Percentiles rank a stretch among this genome's conserved stretches.
phyloP scores from a whole-genome alignment of 345 rosid genomes.

The Citrus reticulata region DNA sequence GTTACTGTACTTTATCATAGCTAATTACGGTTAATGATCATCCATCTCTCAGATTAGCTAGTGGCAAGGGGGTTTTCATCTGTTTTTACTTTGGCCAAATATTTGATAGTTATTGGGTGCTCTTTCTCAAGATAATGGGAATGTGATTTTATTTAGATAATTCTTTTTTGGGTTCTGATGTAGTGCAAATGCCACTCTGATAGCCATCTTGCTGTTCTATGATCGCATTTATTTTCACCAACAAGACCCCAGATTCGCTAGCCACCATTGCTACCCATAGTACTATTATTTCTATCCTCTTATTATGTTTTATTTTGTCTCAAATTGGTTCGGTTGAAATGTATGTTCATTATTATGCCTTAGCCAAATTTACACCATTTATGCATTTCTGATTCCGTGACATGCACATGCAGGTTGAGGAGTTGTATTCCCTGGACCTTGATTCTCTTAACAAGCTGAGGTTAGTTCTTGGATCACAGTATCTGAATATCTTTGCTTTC shows the following conservation, averaged over 20 bases:
- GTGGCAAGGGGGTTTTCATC: not conserved
- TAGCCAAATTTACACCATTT: not conserved
- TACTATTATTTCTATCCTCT: not conserved
- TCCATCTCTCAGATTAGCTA: not conserved
- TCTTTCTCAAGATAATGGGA: not conserved
- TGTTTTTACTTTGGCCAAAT: not conserved
- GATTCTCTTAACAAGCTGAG: constrained; percentile 83
- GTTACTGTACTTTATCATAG: not conserved
- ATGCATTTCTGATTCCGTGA: constrained; percentile 6
- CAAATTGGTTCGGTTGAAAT: not conserved
- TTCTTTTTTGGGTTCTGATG: not conserved
- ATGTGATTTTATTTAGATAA: not conserved
- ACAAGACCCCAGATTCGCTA: not conserved
- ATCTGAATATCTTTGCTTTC: not conserved
- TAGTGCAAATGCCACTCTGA: not conserved
- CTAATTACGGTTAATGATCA: not conserved
- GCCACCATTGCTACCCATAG: not conserved
- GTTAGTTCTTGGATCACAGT: constrained; percentile 31
- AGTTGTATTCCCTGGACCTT: constrained; percentile 84
- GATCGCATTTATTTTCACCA: not conserved
- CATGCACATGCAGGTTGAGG: constrained; percentile 70
- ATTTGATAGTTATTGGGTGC: not conserved
- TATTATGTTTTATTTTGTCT: not conserved
- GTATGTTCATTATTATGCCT: not conserved
- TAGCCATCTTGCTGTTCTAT: not conserved